Percentiles rank a stretch among this genome's conserved stretches.
Evolutionary conservation across 2,329 filamentous ascomycete species (phyloP).

Genomic region (Pseudocercospora crystallina): DNA sequence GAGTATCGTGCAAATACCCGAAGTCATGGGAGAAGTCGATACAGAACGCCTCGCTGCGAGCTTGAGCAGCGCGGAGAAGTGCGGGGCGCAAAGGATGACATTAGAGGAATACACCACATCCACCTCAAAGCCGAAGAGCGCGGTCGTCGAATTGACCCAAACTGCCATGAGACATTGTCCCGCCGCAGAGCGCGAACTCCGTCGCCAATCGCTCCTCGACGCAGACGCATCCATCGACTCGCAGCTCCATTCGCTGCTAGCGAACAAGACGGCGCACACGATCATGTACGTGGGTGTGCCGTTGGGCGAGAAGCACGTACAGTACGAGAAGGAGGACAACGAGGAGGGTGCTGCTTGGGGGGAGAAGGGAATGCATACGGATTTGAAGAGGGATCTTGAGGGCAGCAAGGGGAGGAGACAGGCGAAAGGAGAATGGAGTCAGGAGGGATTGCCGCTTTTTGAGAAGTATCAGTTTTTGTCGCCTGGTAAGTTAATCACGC

Average conservation of each 20-base stretch:
- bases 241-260: slow-evolving; percentile 13
- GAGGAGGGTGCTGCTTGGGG: slow-evolving; percentile 60
- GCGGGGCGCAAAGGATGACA: slow-evolving; percentile 29
- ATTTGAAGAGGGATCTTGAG: slow-evolving; percentile 67
- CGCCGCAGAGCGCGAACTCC: slow-evolving; percentile 1
- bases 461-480: slow-evolving; percentile 94
- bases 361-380: slow-evolving; percentile 61
- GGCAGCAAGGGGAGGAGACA: slow-evolving; percentile 40
- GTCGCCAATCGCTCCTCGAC: slow-evolving; percentile 10
- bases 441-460: slow-evolving; percentile 62
- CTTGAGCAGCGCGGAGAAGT: slow-evolving; percentile 44
- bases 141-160: slow-evolving; percentile 14
- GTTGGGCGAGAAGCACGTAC: slow-evolving; percentile 21
- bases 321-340: slow-evolving; percentile 67
- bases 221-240: slow-evolving; percentile 21
- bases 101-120: slow-evolving; percentile 13
- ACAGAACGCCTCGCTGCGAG: slow-evolving; percentile 41
- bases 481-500: slow-evolving; percentile 72
- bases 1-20: slow-evolving; percentile 46
- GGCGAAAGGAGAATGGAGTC: slow-evolving; percentile 20
- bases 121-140: slow-evolving; percentile 10
- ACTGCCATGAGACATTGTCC: background rate
- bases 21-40: slow-evolving; percentile 54
- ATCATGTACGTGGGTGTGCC: slow-evolving; percentile 17
- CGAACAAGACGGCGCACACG: slow-evolving; percentile 19